Evolutionary conservation across 2,329 filamentous ascomycete species (phyloP), one percentile per base, ranked within the genome.

Genomic region (Hypoxylon sp.): DNA sequence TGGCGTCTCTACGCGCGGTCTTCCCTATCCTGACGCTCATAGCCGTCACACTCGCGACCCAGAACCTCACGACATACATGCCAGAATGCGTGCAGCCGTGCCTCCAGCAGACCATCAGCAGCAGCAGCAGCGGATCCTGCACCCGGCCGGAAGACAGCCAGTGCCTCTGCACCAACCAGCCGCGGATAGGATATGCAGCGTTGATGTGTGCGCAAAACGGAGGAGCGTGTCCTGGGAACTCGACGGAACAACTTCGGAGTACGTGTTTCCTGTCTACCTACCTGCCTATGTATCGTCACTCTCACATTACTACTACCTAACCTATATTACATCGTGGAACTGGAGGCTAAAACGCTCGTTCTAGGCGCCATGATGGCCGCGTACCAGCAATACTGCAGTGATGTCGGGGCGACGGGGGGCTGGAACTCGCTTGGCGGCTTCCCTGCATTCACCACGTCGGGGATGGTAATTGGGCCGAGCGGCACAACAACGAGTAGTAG

Each of bases 41-140:
- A 56, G 31, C 20, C 17, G 22, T 55, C 1, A n/a, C 49, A 40
- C 44, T 58, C 53, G 57, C 54, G 10, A 60, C 66, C 20, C 68
- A 67, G 61, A 74, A 74, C 56, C 61, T 74, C 30, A 66, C 70
- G 2, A 63, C 67, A 4, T 74, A 73, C 51, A 17, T 73, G 2
- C 71, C 73, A 22, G 64, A 69, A n/a, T 76, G 74, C 64, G 70
- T 69, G 42, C 66, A 61, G 40, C 50, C 68, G 1, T 76, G 74
- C 27, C 30, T 75, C 33, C 53, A 68, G 42, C 25, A 63, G 35
- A 67, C 68, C 3, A 50, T 76, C 11, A 54, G 56, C 8, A 59
- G 5, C 53, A 62, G 59, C 22, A 59, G 5, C 53, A 62, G 59
- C 22, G 56, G 62, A 13, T 17, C 62, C 54, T 75, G 73, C 49